Percentiles rank a stretch among this genome's conserved stretches.
These are phyloP conservation scores for Aurantiochytrium sp. DNA, from an alignment of 108 stramenopile genomes.

Conservation along the genomic window DNA sequence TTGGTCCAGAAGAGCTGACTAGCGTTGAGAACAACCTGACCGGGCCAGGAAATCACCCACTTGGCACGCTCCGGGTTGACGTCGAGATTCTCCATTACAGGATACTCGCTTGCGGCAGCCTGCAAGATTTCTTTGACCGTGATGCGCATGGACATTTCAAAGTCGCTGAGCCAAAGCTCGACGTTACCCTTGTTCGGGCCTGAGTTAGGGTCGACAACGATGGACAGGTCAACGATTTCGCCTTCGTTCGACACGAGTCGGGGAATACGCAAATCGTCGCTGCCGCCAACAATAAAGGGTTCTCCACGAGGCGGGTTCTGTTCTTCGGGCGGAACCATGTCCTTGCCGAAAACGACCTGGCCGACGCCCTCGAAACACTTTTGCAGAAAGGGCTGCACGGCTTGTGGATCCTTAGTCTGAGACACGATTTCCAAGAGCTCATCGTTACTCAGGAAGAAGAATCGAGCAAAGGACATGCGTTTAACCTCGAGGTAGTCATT, in stretches of 20 bases:
- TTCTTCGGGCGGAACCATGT: background rate
- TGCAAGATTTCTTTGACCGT: slow-evolving; percentile 46
- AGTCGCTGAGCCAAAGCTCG: slow-evolving; percentile 54
- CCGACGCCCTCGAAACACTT: slow-evolving; percentile 60
- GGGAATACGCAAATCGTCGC: slow-evolving; percentile 50
- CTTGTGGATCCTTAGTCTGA: slow-evolving; percentile 59
- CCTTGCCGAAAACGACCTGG: slow-evolving; percentile 47
- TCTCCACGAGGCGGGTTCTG: background rate
- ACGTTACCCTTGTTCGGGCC: slow-evolving; percentile 58
- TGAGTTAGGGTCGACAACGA: slow-evolving; percentile 55
- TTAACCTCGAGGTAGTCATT: slow-evolving; percentile 64
- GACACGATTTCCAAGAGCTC: slow-evolving; percentile 61
- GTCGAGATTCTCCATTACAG: slow-evolving; percentile 15
- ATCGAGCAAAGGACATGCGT: slow-evolving; percentile 56
- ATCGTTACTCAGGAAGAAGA: slow-evolving; percentile 64
- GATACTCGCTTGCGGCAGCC: slow-evolving; percentile 43
- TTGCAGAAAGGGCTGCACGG: slow-evolving; percentile 57
- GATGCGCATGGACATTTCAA: slow-evolving; percentile 53
- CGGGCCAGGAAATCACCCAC: slow-evolving; percentile 57
- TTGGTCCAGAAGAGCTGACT: slow-evolving; percentile 54
- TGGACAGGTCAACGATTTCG: slow-evolving; percentile 40
- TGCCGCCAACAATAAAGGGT: background rate
- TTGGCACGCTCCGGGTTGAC: slow-evolving; percentile 27
- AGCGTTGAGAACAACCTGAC: slow-evolving; percentile 53
- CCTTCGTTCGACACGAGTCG: slow-evolving; percentile 56